Evolutionary conservation across 2,329 filamentous ascomycete species (phyloP).

Genomic region (Hypoxylon sp.): DNA sequence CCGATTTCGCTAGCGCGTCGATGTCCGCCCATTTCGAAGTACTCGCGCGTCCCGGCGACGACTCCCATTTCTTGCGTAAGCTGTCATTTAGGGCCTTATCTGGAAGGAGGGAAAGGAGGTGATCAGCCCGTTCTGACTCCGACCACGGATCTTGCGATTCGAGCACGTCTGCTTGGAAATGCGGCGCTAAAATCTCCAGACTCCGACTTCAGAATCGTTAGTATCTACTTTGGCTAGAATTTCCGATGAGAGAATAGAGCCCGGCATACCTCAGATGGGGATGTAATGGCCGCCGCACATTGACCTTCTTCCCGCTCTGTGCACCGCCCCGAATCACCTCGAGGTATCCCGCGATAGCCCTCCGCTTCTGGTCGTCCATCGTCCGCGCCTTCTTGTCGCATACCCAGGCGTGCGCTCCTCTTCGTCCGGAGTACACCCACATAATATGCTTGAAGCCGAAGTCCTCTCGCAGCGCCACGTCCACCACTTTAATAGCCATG

Average conservation of each 20-base stretch:
- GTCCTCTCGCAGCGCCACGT: conserved; percentile 88
- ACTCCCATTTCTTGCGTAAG: conserved; percentile 91
- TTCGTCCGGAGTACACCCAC: conserved; percentile 97
- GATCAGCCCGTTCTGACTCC: conserved; percentile 77
- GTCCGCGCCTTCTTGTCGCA: conserved; percentile 89
- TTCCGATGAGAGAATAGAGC: not conserved
- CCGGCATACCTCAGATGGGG: conserved; percentile 81
- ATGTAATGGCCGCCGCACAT: conserved; percentile 86
- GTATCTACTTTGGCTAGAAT: not conserved
- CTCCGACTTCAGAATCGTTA: conserved; percentile 71
- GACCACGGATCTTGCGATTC: conserved; percentile 89
- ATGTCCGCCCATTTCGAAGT: conserved; percentile 95
- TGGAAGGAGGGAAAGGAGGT: conserved; percentile 86
- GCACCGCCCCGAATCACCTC: conserved; percentile 90
- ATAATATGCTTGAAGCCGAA: conserved; percentile 97
- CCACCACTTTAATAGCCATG: conserved; percentile 96
- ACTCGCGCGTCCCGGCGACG: conserved; percentile 82
- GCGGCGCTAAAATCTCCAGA: conserved; percentile 83
- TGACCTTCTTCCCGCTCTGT: conserved; percentile 89
- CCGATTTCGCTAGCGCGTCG: conserved; percentile 83
- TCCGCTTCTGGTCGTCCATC: conserved; percentile 88
- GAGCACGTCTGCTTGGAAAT: conserved; percentile 89
- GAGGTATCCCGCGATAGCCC: conserved; percentile 88
- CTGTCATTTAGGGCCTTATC: conserved; percentile 83
- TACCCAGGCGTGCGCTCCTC: conserved; percentile 98